Evolutionary conservation across 192 early-diverging fungal species (phyloP), one percentile per base, ranked within the genome.

Genomic region (Gigaspora rosea): DNA sequence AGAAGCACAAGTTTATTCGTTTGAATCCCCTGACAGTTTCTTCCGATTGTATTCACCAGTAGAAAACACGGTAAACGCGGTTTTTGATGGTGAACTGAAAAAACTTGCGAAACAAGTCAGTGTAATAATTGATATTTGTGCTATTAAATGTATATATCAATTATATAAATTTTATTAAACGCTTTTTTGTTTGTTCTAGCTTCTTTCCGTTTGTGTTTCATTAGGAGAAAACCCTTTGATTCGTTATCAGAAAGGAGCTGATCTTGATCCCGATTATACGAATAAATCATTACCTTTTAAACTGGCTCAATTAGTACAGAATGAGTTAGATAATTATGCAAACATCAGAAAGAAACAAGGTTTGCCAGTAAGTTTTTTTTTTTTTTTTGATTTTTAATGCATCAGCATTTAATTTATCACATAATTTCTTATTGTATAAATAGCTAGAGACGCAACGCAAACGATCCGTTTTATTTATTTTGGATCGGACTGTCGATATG

Each of bases 151-250:
- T 16, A 11, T 32, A 49, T 15, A 10, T 41, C 4, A 18, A 18
- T 72, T 46, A 22, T 46, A 36, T 18, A 1, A 27, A 0, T 56
- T 72, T 4, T 57, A n/a, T 10, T 72, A 41, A 72, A 15, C 13
- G 18, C 66, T 8, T 52, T 46, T 41, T 54, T 56, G 3, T 80
- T 18, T 63, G 9, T 15, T 58, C 12, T 84, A 97, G 89, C 81
- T 99, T 16, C 87, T 94, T 8, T 96, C 95, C 20, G 91, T 98
- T 2, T 90, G 96, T 70, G 92, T 91, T 3, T 91, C 94, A 9
- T 81, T 98, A 22, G 95, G 95, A 49, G 96, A 97, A 67, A 93
- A 91, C 76, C 98, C 98, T 3, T 89, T 94, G 50, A 95, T 99
- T 75, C 89, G 98, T 48, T 98, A 96, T 77, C 91, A 94, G 83